A percentile compares a stretch with the other conserved stretches of the same genome.
Conservation (phyloP, 352 stramenopile species). For the Pythium apleroticum region DNA sequence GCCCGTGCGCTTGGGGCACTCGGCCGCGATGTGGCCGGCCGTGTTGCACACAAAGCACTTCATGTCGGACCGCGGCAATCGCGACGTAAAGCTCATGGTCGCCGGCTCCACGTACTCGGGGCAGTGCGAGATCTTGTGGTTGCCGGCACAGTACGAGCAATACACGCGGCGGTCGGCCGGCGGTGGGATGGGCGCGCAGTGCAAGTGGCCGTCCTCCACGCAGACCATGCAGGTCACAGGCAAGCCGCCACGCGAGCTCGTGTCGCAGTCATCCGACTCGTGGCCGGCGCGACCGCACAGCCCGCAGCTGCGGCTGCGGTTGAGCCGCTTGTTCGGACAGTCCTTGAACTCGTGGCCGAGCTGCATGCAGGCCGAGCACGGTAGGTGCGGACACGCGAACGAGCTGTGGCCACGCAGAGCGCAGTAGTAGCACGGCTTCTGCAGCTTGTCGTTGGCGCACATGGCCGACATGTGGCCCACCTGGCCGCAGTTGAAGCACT, state of each 20-base stretch:
- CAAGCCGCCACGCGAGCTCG: conserved; percentile 26
- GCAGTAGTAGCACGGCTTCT: conserved; percentile 81
- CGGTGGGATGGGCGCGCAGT: conserved; percentile 64
- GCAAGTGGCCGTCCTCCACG: conserved; percentile 53
- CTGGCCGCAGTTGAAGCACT: conserved; percentile 84
- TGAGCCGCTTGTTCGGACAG: conserved; percentile 52
- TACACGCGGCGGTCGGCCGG: conserved; percentile 71
- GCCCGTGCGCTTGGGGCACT: conserved; percentile 53
- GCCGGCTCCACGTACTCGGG: conserved; percentile 45
- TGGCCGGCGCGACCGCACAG: conserved; percentile 65
- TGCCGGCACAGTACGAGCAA: conserved; percentile 61
- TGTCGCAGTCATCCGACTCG: conserved; percentile 40
- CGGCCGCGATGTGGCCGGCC: conserved; percentile 65
- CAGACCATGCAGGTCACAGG: conserved; percentile 79
- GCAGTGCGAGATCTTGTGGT: conserved; percentile 49
- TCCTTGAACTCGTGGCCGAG: conserved; percentile 65
- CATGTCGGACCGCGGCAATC: conserved; percentile 42
- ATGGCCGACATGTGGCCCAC: conserved; percentile 75
- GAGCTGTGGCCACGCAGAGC: conserved; percentile 69
- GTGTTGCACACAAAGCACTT: conserved; percentile 79
- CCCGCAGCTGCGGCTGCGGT: conserved; percentile 37
- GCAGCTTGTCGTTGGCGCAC: conserved; percentile 72
- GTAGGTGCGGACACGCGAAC: conserved; percentile 65
- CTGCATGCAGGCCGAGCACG: conserved; percentile 66
- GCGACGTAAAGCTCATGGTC: conserved; percentile 39